These are phyloP conservation scores for Calonectria fujianensis DNA, from an alignment of 2,329 filamentous ascomycete genomes.

Conservation along the genomic window DNA sequence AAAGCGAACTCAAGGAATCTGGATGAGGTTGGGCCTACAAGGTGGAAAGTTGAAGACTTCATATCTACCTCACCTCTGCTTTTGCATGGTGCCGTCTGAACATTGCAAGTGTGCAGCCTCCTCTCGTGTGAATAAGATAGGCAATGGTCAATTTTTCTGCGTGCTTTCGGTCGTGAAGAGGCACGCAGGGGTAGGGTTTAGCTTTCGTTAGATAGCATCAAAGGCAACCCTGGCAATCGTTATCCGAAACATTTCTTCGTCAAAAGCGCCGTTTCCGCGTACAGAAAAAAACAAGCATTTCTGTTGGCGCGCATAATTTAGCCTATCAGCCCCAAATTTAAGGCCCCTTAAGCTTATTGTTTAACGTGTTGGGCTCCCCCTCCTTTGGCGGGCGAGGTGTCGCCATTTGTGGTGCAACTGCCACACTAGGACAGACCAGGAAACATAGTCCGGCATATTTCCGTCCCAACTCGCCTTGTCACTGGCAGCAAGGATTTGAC, in stretches of 20 bases:
- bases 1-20: too few species aligned
- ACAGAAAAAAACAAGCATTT: not conserved
- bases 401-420: not conserved
- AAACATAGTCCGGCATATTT: constrained; percentile 17
- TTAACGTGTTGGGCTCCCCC: constrained; percentile 4
- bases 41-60: too few species aligned
- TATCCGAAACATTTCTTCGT: constrained; percentile 8
- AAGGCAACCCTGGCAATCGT: constrained; percentile 4
- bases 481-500: not conserved
- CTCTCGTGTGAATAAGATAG: not conserved
- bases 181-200: not conserved
- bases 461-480: constrained; percentile 3
- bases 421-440: not conserved
- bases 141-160: not conserved
- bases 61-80: too few species aligned
- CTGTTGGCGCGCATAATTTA: constrained; percentile 22
- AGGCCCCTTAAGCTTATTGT: constrained; percentile 26
- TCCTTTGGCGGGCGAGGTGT: not conserved
- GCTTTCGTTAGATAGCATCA: not conserved
- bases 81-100: too few species aligned
- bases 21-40: too few species aligned
- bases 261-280: constrained; percentile 1
- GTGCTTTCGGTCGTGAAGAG: not conserved
- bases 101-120: too few species aligned
- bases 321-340: not conserved